Evolutionary conservation across 2,329 filamentous ascomycete genomes (phyloP), one percentile per base, ranked within the genome.

Genomic region (Fusarium hostae): DNA sequence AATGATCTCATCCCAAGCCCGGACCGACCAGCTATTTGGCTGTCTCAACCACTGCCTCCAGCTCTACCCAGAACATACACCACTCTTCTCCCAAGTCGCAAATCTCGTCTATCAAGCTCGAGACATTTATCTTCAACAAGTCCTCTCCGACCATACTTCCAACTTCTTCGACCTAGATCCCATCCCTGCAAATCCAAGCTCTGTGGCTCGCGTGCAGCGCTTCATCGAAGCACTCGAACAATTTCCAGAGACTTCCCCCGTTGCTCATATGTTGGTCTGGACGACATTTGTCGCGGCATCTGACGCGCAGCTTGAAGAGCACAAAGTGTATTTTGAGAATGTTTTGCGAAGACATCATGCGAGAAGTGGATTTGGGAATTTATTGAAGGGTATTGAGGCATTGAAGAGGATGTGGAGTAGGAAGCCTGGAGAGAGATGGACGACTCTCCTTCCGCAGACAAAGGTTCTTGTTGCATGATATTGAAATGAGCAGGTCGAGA

Each of bases 71-170:
- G 93, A 97, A 78, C 93, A 93, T 66, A 88, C 90, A 9, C 82
- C 97, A 2, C 88, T 92, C 4, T 91, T 91, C 71, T 90, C 90
- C 2, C 91, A 94, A 48, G 87, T 97, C 75, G 86, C 90, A 47
- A 95, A 97, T 70, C 91, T 97, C 84, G 93, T 92, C 74, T 88
- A 97, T 2, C 94, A 97, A 77, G 93, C 94, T 1, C 91, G 92
- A 6, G 89, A 91, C 3, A 97, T 97, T 52, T 96, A 93, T 77
- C 85, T 97, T 3, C 94, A 97, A 75, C 93, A 95, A 80, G 92
- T 74, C 7, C 22, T 72, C 1, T 68, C 70, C 3, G 75, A 76
- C 12, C 67, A 66, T 12, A 66, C 72, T 8, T 55, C 63, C 3
- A 45, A 59, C 0, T 75, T 67, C 10, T 73, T 68, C 37, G 58